Evolutionary conservation across 768 basidiomycete genomes (phyloP).

Genomic region (Mycena olivaceomarginata): DNA sequence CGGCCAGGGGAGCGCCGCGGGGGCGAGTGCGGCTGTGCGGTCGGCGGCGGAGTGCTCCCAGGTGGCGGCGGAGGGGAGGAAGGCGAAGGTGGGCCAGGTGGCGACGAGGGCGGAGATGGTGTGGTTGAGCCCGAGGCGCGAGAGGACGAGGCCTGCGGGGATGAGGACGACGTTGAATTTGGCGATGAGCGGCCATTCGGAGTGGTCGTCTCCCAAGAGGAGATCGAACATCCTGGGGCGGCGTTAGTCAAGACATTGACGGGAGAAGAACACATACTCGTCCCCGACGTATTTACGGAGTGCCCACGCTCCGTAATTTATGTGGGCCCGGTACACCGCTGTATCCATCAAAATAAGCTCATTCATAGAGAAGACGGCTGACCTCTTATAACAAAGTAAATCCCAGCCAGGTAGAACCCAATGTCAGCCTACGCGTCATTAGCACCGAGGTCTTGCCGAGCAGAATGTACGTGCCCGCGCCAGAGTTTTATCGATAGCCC

Average conservation of each 20-base stretch:
- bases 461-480: constrained; percentile 61
- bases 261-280: constrained; percentile 65
- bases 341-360: neutral
- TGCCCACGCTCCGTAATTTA: constrained; percentile 85
- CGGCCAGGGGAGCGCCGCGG: constrained; percentile 65
- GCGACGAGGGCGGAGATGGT: constrained; percentile 68
- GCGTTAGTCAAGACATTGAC: neutral
- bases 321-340: constrained; percentile 69
- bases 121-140: constrained; percentile 68
- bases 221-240: constrained; percentile 73
- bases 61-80: constrained; percentile 54
- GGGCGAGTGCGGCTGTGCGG: constrained; percentile 1
- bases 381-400: constrained; percentile 79
- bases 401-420: constrained; percentile 67
- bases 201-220: constrained; percentile 80
- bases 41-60: constrained; percentile 56
- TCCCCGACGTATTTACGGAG: constrained; percentile 80
- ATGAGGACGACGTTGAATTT: constrained; percentile 85
- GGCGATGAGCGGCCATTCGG: constrained; percentile 86
- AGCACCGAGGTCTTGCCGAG: neutral
- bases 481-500: constrained; percentile 70
- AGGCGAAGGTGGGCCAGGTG: constrained; percentile 65
- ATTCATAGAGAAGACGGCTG: constrained; percentile 48
- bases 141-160: constrained; percentile 79
- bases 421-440: constrained; percentile 56